A percentile compares a stretch with the other conserved stretches of the same genome.
Evolutionary conservation across 2,329 filamentous ascomycete species (phyloP).

Genomic region (Aspergillus piperis): DNA sequence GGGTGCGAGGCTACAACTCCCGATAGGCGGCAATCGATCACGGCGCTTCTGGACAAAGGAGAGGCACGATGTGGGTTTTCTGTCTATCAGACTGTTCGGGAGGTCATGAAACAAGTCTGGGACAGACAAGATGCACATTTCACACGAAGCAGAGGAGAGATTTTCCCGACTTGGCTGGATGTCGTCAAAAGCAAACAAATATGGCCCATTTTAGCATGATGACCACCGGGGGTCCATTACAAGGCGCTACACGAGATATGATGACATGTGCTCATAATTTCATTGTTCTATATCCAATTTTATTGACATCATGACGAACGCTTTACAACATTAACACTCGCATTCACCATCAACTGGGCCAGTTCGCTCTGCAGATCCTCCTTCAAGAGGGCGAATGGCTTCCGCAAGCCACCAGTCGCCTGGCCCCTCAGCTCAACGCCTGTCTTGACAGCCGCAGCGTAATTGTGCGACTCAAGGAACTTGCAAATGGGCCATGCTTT

Average conservation of each 20-base stretch:
- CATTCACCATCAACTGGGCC: conserved; percentile 39
- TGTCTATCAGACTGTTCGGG: conserved; percentile 26
- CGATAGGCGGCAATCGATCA: conserved; percentile 23
- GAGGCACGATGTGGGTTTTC: conserved; percentile 27
- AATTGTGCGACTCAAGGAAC: conserved; percentile 53
- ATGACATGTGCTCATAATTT: background rate
- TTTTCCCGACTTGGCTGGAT: conserved; percentile 33
- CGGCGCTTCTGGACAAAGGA: conserved; percentile 28
- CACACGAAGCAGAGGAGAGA: conserved; percentile 21
- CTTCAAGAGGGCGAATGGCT: conserved; percentile 49
- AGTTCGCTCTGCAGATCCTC: conserved; percentile 38
- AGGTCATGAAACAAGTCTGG: conserved; percentile 34
- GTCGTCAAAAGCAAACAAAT: conserved; percentile 24
- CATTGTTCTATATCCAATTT: conserved; percentile 9
- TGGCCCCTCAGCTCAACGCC: conserved; percentile 51
- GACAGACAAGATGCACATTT: conserved; percentile 30
- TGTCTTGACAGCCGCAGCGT: conserved; percentile 52
- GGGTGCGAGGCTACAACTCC: conserved; percentile 40
- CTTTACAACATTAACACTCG: conserved; percentile 39
- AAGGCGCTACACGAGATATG: conserved; percentile 1
- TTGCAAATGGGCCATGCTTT: conserved; percentile 55
- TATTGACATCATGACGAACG: background rate
- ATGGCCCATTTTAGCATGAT: conserved; percentile 34
- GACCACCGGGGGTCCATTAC: background rate
- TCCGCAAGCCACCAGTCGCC: conserved; percentile 51